These are phyloP conservation scores for Fraxinus paxiana DNA, from an alignment of 305 asterid species.

Conservation along the genomic window DNA sequence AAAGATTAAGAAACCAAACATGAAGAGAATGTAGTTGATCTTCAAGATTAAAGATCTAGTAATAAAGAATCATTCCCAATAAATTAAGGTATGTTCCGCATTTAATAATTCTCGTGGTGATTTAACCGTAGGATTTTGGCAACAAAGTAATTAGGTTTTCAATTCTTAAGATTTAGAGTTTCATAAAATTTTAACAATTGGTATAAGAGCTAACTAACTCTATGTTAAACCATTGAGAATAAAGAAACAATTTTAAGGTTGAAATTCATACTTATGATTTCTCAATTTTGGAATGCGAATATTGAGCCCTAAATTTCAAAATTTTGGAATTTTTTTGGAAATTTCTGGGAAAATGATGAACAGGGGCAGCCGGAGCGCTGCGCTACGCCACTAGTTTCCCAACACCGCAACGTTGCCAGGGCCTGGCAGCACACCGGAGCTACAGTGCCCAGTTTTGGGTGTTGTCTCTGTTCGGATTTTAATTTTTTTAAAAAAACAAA, in stretches of 20 bases:
- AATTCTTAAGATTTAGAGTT: not conserved
- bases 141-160: not conserved
- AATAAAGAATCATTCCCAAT: not conserved
- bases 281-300: not conserved
- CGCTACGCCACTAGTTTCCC: not conserved
- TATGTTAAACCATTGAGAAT: not conserved
- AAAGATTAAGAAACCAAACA: not conserved
- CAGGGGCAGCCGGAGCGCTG: not conserved
- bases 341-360: too few relatives aligned
- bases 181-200: too few relatives aligned
- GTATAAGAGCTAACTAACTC: not conserved
- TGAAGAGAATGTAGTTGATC: not conserved
- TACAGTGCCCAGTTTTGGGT: not conserved
- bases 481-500: too few relatives aligned
- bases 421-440: not conserved
- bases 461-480: not conserved
- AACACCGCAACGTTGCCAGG: not conserved
- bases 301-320: not conserved
- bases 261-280: not conserved
- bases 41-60: not conserved
- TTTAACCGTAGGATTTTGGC: not conserved
- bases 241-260: not conserved
- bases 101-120: not conserved
- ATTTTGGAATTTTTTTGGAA: not conserved
- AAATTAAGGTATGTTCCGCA: not conserved